These are phyloP conservation scores for Paradendryphiella salina DNA, from an alignment of 2,329 filamentous ascomycete genomes.

Conservation along the genomic window DNA sequence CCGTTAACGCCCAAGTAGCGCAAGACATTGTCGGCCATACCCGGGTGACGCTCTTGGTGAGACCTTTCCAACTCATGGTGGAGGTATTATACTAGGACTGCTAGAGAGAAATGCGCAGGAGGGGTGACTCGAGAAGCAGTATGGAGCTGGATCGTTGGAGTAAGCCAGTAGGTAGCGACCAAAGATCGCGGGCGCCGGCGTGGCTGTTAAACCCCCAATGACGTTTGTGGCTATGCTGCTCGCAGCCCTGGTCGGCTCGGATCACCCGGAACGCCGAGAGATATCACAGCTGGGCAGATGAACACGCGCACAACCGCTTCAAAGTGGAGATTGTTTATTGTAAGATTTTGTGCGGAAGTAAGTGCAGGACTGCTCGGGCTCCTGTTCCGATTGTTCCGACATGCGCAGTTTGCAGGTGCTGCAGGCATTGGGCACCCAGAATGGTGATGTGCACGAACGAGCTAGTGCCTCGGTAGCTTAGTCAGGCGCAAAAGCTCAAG, in stretches of 20 bases:
- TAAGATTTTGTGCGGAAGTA: not conserved
- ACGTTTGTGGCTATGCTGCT: slow-evolving; percentile 16
- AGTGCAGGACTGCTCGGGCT: not conserved
- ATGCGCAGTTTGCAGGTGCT: not conserved
- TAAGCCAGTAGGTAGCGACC: slow-evolving; percentile 9
- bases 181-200: slow-evolving; percentile 33
- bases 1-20: slow-evolving; percentile 17
- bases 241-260: slow-evolving; percentile 7
- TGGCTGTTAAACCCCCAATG: slow-evolving; percentile 24
- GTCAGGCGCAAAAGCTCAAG: slow-evolving; percentile 2
- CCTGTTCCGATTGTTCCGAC: not conserved
- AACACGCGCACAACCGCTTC: not conserved
- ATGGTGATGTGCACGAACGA: not conserved
- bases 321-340: not conserved
- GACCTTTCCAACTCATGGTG: slow-evolving; percentile 93
- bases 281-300: not conserved
- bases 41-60: slow-evolving; percentile 84
- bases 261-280: slow-evolving; percentile 9
- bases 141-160: slow-evolving; percentile 3
- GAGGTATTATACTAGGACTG: slow-evolving; percentile 3
- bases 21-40: slow-evolving; percentile 56
- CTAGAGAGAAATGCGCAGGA: slow-evolving; percentile 11
- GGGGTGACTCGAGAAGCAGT: slow-evolving; percentile 1
- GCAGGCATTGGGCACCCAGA: not conserved
- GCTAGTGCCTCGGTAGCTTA: slow-evolving; percentile 5